Evolutionary conservation across 2,329 filamentous ascomycete genomes (phyloP).

Genomic region (Coleophoma eucalyptorum): DNA sequence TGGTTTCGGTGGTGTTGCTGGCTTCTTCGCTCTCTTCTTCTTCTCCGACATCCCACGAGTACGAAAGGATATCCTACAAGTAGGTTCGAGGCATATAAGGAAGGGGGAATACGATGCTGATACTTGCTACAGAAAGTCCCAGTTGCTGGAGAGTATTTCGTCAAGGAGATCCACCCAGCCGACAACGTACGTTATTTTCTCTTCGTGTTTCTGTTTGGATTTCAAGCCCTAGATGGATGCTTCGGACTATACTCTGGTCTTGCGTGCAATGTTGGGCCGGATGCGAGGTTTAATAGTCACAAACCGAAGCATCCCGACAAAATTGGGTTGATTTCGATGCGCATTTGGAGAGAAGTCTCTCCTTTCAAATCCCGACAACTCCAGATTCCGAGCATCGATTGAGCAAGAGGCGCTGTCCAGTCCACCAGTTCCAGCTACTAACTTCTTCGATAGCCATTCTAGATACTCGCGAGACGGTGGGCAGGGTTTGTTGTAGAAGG

Average conservation of each 20-base stretch:
- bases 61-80: slow-evolving; percentile 54
- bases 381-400: too few relatives aligned
- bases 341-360: too few relatives aligned
- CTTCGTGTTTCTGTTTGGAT: neutral
- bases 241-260: neutral
- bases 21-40: slow-evolving; percentile 51
- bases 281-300: neutral
- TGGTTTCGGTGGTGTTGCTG: slow-evolving; percentile 53
- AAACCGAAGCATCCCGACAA: neutral
- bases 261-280: neutral
- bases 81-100: slow-evolving; percentile 25
- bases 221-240: neutral
- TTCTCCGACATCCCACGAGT: slow-evolving; percentile 61
- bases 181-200: slow-evolving; percentile 52
- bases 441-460: neutral
- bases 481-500: neutral
- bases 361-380: too few relatives aligned
- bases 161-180: slow-evolving; percentile 51
- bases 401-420: too few relatives aligned
- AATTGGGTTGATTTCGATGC: too few relatives aligned
- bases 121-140: slow-evolving; percentile 46
- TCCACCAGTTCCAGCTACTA: too few relatives aligned
- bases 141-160: slow-evolving; percentile 45
- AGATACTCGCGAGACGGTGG: neutral
- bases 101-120: slow-evolving; percentile 3